Percentiles rank a stretch among this genome's conserved stretches.
These are phyloP conservation scores for Nicotiana knightiana DNA, from an alignment of 257 asterid genomes.

Conservation along the genomic window DNA sequence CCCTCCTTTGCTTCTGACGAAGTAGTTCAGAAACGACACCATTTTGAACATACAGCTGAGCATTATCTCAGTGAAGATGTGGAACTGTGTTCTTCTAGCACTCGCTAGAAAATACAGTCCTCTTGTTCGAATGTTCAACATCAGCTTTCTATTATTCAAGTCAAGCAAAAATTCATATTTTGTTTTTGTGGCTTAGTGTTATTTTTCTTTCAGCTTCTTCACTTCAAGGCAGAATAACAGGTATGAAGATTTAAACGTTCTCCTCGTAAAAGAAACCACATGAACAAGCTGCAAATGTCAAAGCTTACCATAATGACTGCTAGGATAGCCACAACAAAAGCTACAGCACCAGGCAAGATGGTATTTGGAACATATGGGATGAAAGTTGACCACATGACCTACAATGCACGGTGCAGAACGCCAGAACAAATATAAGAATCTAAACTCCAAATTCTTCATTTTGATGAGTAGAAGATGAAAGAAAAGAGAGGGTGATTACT, in stretches of 20 bases:
- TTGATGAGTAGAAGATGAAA: background rate
- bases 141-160: background rate
- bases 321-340: conserved; percentile 45
- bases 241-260: background rate
- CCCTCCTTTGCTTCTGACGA: background rate
- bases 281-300: background rate
- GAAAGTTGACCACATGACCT: conserved; percentile 99
- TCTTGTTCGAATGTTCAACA: background rate
- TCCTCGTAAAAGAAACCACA: background rate
- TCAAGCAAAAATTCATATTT: background rate
- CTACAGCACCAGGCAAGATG: conserved; percentile 66
- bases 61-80: background rate
- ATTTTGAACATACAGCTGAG: background rate
- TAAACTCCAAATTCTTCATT: background rate
- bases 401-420: background rate
- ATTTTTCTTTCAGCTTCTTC: background rate
- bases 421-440: conserved; percentile 1
- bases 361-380: conserved; percentile 80
- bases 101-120: background rate
- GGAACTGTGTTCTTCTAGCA: background rate
- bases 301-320: conserved; percentile 71
- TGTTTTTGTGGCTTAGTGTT: background rate
- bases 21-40: background rate
- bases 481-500: conserved; percentile 32
- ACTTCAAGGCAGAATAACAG: background rate